phyloP scores from a whole-genome alignment of 75 land plant genomes.

The Ceratopteris richardii region DNA sequence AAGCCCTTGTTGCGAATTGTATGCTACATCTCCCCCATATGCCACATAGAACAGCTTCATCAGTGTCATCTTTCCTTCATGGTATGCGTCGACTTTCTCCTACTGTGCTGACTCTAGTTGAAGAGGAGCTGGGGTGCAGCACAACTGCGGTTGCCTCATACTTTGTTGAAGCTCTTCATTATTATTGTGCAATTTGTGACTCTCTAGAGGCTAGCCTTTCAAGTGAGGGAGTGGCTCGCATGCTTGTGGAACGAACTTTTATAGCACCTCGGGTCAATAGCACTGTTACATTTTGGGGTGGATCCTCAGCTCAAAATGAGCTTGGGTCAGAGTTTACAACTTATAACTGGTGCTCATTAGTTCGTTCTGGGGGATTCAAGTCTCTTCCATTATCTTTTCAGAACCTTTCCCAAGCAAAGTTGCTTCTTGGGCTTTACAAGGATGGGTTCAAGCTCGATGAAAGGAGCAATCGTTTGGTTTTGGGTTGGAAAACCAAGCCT shows the following conservation, averaged over 20 bases:
- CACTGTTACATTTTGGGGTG: conserved; percentile 10
- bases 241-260: conserved; percentile 44
- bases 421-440: conserved; percentile 52
- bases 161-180: conserved; percentile 42
- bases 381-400: conserved; percentile 29
- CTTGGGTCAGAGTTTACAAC: conserved; percentile 5
- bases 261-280: conserved; percentile 37
- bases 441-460: conserved; percentile 62
- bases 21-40: conserved; percentile 44
- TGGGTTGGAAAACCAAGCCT: conserved; percentile 49
- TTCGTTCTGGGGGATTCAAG: conserved; percentile 17
- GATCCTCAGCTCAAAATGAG: neutral
- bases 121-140: conserved; percentile 23
- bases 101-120: conserved; percentile 34
- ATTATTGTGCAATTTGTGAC: conserved; percentile 56
- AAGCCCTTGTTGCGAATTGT: conserved; percentile 41
- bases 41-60: conserved; percentile 12
- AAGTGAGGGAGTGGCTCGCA: conserved; percentile 29
- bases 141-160: conserved; percentile 6
- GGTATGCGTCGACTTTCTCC: conserved; percentile 23
- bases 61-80: conserved; percentile 37
- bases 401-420: conserved; percentile 50
- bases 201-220: conserved; percentile 56
- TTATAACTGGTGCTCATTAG: conserved; percentile 26
- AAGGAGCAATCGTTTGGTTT: conserved; percentile 27